Evolutionary conservation across 495 filamentous ascomycete species (phyloP), one percentile per base, ranked within the genome.

Genomic region (Amphirosellinia nigrospora): DNA sequence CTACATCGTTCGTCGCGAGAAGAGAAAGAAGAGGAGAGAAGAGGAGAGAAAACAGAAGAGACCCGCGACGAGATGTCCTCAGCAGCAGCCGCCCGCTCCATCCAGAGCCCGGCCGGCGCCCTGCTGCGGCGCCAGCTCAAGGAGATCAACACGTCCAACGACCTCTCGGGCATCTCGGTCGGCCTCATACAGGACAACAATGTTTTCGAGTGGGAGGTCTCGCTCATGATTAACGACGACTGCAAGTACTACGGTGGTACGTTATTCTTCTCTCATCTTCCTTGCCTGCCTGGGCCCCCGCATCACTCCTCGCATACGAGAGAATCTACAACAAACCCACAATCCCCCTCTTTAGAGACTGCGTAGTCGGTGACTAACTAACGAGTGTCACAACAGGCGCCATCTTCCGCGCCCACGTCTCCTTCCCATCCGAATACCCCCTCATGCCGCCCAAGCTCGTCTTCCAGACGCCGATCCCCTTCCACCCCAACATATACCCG

Each of bases 121-220:
- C 90, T 97, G 73, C 88, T 98, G 23, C 81, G 84, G 68, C 89
- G 92, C 23, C 96, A 99, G 82, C 87, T 98, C 50, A 96, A 96
- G 83, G 89, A 94, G 73, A 97, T 99, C 89, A 93, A 98, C 79
- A 90, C 87, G 19, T 92, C 93, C 74, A 94, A 93, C 75, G 93
- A 97, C 80, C 91, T 98, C 38, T 93, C 94, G 0, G 96, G 94
- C 45, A 97, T 99, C 74, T 97, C 93, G 71, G 96, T 92, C 77
- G 96, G 96, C 1, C 84, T 99, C 38, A 89, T 96, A 30, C 89
- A 90, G 70, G 84, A 91, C 74, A 90, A 85, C 82, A 98, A 97
- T 77, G 91, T 98, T n/a, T 98, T 97, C 72, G 92, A 98, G 84
- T 99, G 96, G 96, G 95, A 98, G 79, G 94, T 99, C 19, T 97